Evolutionary conservation across 2,329 filamentous ascomycete genomes (phyloP).

Genomic region (Phialemoniopsis sp.): DNA sequence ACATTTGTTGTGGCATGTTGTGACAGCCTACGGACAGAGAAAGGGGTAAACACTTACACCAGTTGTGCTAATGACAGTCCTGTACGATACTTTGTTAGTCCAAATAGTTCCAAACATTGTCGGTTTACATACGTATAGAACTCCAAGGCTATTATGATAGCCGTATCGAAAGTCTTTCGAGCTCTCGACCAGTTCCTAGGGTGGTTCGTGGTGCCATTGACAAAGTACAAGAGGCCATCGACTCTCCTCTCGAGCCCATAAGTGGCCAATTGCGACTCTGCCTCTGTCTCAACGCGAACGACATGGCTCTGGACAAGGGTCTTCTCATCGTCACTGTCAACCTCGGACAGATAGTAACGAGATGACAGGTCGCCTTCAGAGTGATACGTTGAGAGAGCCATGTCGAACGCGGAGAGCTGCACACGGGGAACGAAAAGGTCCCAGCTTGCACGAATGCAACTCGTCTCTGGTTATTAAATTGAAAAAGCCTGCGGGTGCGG

Average conservation of each 20-base stretch:
- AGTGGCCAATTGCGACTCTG: not conserved
- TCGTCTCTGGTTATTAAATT: too few species aligned
- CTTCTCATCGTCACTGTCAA: too few species aligned
- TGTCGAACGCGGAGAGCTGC: too few species aligned
- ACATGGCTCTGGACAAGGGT: too few species aligned
- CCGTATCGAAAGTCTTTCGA: slow-evolving; percentile 12
- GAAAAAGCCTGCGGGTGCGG: too few species aligned
- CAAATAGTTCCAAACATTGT: not conserved
- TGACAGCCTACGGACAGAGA: too few species aligned
- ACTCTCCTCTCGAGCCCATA: not conserved
- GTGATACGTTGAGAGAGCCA: too few species aligned
- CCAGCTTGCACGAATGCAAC: too few species aligned
- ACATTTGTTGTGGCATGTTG: not conserved
- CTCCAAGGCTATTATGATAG: slow-evolving; percentile 14
- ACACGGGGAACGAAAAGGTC: too few species aligned
- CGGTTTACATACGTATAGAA: slow-evolving; percentile 12
- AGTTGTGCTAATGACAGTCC: slow-evolving; percentile 12
- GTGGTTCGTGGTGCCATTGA: not conserved
- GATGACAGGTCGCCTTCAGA: too few species aligned
- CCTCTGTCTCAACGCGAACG: not conserved
- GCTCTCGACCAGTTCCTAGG: slow-evolving; percentile 13
- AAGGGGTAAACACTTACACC: slow-evolving; percentile 6
- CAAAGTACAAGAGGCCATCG: not conserved
- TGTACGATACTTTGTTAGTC: not conserved
- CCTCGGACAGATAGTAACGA: too few species aligned